A percentile compares a stretch with the other conserved stretches of the same genome.
Evolutionary conservation across 495 filamentous ascomycete genomes (phyloP).

Genomic region (Penicillium flavigenum): DNA sequence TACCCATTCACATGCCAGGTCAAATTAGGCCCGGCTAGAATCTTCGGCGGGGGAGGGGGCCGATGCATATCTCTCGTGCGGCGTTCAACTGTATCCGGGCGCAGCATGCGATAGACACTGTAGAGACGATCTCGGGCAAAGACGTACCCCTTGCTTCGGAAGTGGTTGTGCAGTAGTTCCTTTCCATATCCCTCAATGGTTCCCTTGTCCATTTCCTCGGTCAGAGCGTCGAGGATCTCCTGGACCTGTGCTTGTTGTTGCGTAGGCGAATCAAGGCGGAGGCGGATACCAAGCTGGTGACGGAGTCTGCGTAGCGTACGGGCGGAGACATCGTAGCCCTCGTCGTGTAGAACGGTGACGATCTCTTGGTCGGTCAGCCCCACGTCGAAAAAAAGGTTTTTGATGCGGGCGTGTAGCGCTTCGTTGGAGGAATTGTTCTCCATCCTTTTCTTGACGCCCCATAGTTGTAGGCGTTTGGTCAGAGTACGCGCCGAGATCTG

Average conservation of each 20-base stretch:
- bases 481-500: conserved; percentile 11
- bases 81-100: conserved; percentile 15
- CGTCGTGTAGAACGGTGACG: conserved; percentile 7
- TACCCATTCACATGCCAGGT: conserved; percentile 27
- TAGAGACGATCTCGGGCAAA: conserved; percentile 19
- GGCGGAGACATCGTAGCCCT: conserved; percentile 8
- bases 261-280: conserved; percentile 9
- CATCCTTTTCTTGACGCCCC: conserved; percentile 10
- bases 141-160: conserved; percentile 16
- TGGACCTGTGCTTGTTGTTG: conserved; percentile 12
- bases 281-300: conserved; percentile 7
- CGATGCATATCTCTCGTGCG: conserved; percentile 16
- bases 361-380: conserved; percentile 9
- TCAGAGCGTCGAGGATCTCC: conserved; percentile 9
- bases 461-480: conserved; percentile 9
- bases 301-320: conserved; percentile 12
- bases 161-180: conserved; percentile 17
- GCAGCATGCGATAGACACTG: conserved; percentile 15
- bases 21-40: conserved; percentile 24
- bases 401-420: conserved; percentile 7
- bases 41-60: conserved; percentile 15
- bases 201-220: conserved; percentile 12
- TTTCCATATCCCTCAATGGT: conserved; percentile 21
- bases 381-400: conserved; percentile 9
- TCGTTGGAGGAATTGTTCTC: conserved; percentile 5